Base-by-base conservation (phyloP, 306 rosid species). In the Adenanthera pavonina region DNA sequence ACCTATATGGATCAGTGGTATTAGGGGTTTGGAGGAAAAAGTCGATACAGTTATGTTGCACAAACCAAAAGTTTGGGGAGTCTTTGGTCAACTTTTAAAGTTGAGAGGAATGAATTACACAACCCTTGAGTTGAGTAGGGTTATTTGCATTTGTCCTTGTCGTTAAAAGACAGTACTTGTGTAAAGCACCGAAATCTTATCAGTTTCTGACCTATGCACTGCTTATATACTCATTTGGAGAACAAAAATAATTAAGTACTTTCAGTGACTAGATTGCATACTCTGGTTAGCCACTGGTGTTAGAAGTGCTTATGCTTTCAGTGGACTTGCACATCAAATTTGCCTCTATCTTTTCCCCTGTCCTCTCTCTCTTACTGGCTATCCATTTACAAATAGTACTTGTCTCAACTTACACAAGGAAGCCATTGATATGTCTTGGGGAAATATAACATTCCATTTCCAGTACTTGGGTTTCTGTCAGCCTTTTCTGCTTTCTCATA, bases 101-200 rank as follows among this genome's bases (percentile, higher is more conserved):
- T 48, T 48, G 52, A 48, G 52, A 10, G 52, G 15, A 10, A 10
- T 0, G 3, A 10, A 8, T 8, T 7, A 1, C 11, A 3, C 4
- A 48, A 10, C 52, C 52, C 52, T 12, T 48, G 2, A 48, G 14
- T 48, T 12, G 16, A 48, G 52, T 1, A 12, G 52, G 16, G 16
- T 48, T 48, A 11, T 48, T 48, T 2, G 52, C 52, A 48, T 46
- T 46, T 46, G 49, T 8, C 12, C 49, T 46, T 54, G 69, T 72
- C 72, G 60, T 59, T 74, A 66, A 69, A 79, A 49, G 78, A 16
- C 19, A 61, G 52, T 51, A 48, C 48, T 64, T 76, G 66, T 70
- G 57, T 44, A 52, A 68, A 52, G 46, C 69, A 47, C 34, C 69
- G 41, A n/a, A 13, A 8, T 65, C 57, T 64, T 64, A 16, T 40